Evolutionary conservation across 352 stramenopile species (phyloP), one percentile per base, ranked within the genome.

Genomic region (Blastocystis hominis): DNA sequence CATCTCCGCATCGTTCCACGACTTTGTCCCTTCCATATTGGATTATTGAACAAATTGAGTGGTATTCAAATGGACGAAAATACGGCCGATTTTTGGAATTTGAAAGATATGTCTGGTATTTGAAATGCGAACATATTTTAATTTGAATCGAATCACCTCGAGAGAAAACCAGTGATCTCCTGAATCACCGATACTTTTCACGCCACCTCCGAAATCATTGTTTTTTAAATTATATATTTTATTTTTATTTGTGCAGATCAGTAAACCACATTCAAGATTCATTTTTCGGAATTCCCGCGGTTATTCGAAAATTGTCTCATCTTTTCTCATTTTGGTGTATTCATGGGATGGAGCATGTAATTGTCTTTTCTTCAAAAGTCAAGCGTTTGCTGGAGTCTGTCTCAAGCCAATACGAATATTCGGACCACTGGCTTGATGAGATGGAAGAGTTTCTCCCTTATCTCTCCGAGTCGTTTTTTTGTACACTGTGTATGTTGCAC

Each of bases 371-470:
- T 30, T 54, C 72, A 20, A 84, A 84, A 46, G 20, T 84, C 7
- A 56, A 53, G 55, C 59, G 46, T 24, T 53, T 53, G 17, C 55
- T 84, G 17, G 47, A 69, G 6, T 40, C 6, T 24, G 20, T 84
- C 10, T 36, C 72, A 38, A 42, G 30, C 4, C 44, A n/a, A 36
- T 68, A 46, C n/a, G 47, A 53, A 36, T 84, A 53, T 34, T 84
- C 72, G 7, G 56, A 66, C 24, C 13, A 64, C 20, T 84, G 72
- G 72, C 66, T n/a, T 42, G 20, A 36, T 6, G 15, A 66, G 17
- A 84, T 84, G 72, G 72, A 84, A 34, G 47, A 17, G 20, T 84
- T 84, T 68, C 17, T 84, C 36, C 72, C 72, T 1, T 84, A 55
- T 84, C 42, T 84, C 17, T 66, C 72, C 15, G 72, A 84, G 53